Evolutionary conservation across 2,329 filamentous ascomycete species (phyloP).

Genomic region (Colletotrichum sansevieriae): DNA sequence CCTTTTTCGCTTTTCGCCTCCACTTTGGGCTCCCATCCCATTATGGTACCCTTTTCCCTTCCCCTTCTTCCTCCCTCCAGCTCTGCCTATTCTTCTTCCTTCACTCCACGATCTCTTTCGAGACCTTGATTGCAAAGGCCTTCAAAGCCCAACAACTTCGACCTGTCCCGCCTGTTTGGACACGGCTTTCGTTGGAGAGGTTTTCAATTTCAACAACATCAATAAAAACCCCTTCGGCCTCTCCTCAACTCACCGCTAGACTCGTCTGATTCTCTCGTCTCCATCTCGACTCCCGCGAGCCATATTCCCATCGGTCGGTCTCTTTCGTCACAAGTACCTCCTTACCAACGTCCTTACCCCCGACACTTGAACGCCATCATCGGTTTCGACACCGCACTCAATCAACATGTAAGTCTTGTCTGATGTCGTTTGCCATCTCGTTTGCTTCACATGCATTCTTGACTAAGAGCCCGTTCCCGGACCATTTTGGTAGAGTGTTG

Average conservation of each 20-base stretch:
- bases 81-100: slow-evolving; percentile 28
- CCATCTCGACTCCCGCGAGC: slow-evolving; percentile 18
- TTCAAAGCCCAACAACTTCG: slow-evolving; percentile 23
- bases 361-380: slow-evolving; percentile 37
- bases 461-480: slow-evolving; percentile 8
- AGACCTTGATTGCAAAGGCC: slow-evolving; percentile 38
- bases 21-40: slow-evolving; percentile 41
- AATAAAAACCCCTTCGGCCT: slow-evolving; percentile 10
- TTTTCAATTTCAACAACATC: slow-evolving; percentile 17
- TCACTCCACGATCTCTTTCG: slow-evolving; percentile 41
- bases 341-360: slow-evolving; percentile 6
- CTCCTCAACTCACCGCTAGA: slow-evolving; percentile 16
- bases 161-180: slow-evolving; percentile 40
- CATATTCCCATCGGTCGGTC: slow-evolving; percentile 29
- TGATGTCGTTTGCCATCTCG: neutral
- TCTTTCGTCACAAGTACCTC: slow-evolving; percentile 38
- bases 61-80: slow-evolving; percentile 11
- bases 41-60: slow-evolving; percentile 41
- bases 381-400: slow-evolving; percentile 30
- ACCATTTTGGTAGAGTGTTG: slow-evolving; percentile 4
- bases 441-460: neutral
- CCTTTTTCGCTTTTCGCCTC: slow-evolving; percentile 35
- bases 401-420: slow-evolving; percentile 20
- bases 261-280: slow-evolving; percentile 14
- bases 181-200: slow-evolving; percentile 38